These are phyloP conservation scores for Oemleria cerasiformis DNA, from an alignment of 306 rosid genomes.

Conservation along the genomic window DNA sequence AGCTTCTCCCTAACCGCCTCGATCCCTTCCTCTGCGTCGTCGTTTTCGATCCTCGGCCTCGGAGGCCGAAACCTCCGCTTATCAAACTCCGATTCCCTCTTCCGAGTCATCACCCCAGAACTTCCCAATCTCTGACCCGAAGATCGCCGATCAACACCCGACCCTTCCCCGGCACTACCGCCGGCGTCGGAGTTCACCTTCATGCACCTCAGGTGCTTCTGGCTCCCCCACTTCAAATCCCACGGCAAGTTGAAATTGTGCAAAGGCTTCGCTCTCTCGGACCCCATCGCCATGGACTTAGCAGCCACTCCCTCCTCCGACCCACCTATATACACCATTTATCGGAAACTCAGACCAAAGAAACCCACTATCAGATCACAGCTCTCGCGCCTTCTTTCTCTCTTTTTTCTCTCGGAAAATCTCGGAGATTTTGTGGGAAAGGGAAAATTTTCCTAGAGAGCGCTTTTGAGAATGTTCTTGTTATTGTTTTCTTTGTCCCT, in stretches of 20 bases:
- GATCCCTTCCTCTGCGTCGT: conserved; percentile 55
- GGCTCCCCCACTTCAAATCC: conserved; percentile 85
- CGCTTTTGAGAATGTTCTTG: conserved; percentile 5
- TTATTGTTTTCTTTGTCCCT: conserved; percentile 11
- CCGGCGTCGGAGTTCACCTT: conserved; percentile 33
- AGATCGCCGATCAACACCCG: conserved; percentile 48
- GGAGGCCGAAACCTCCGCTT: conserved; percentile 22
- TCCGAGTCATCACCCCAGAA: conserved; percentile 23
- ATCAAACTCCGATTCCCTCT: conserved; percentile 33
- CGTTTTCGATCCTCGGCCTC: conserved; percentile 38
- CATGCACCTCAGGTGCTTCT: conserved; percentile 69
- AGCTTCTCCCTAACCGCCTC: conserved; percentile 82
- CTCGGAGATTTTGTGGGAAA: background rate
- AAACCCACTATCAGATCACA: conserved; percentile 26
- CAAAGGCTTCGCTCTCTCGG: conserved; percentile 72
- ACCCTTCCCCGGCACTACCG: conserved; percentile 8
- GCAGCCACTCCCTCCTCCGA: conserved; percentile 19
- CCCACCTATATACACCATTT: conserved; percentile 53
- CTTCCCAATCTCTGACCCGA: conserved; percentile 25
- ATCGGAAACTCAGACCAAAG: conserved; percentile 14
- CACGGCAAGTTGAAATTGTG: conserved; percentile 85
- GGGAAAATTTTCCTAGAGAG: background rate
- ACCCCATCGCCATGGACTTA: conserved; percentile 58
- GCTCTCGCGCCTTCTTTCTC: background rate
- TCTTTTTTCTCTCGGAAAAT: background rate